These are phyloP conservation scores for Eragrostis nindensis DNA, from an alignment of 176 grass and related monocot genomes.

Conservation along the genomic window DNA sequence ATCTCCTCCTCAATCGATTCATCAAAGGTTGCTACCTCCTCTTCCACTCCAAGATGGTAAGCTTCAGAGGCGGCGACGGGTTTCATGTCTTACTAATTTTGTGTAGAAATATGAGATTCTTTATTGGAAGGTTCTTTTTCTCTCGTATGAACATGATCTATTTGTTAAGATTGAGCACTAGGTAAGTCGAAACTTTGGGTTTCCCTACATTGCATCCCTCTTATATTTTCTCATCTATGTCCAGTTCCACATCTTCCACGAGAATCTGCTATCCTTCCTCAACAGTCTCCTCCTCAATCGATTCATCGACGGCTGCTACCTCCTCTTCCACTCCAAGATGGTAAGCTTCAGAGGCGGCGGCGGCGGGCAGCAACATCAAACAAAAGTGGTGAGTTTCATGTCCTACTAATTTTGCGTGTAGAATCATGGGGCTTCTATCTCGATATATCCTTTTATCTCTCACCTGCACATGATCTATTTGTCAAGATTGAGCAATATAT, in stretches of 20 bases:
- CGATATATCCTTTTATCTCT: not conserved
- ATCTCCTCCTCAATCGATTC: too few relatives aligned
- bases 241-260: too few relatives aligned
- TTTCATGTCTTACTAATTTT: not conserved
- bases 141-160: not conserved
- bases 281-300: too few relatives aligned
- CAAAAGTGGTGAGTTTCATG: not conserved
- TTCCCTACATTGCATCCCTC: too few relatives aligned
- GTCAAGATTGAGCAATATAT: not conserved
- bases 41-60: not conserved
- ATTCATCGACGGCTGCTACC: too few relatives aligned
- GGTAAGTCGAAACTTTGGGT: too few relatives aligned
- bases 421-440: not conserved
- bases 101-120: not conserved
- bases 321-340: too few relatives aligned
- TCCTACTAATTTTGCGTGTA: not conserved
- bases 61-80: accelerated
- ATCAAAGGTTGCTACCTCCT: too few relatives aligned
- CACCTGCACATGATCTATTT: not conserved
- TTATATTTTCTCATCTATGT: too few relatives aligned
- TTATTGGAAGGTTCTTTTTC: not conserved
- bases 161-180: too few relatives aligned
- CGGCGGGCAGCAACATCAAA: not conserved
- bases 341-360: not conserved
- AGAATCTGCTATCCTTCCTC: too few relatives aligned